Evolutionary conservation across 2,329 filamentous ascomycete species (phyloP), one percentile per base, ranked within the genome.

Genomic region (Nannizziopsis barbatae): DNA sequence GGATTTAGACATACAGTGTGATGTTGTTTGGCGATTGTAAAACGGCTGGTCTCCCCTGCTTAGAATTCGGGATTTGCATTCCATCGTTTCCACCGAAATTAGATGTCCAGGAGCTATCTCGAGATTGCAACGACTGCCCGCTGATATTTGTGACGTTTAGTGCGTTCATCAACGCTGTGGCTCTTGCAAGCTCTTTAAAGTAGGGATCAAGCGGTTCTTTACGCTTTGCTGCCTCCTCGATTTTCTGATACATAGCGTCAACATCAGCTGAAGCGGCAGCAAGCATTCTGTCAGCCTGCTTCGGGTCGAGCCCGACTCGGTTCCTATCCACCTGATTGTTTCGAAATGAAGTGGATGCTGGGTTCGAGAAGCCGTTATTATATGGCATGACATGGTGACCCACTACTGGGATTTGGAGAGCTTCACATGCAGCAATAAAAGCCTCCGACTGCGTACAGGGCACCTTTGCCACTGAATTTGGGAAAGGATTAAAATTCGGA

Each of bases 171-270:
- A 41, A 36, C 42, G 43, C 52, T 18, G 46, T 53, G 14, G 41
- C 53, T 36, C 45, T 53, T 41, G 40, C 50, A 43, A 65, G 56
- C 33, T 62, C 62, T 41, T 58, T 52, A 18, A 65, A 55, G 5
- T 63, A 55, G 10, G 41, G 53, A 14, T 59, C 58, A 18, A 63
- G 51, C 10, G 59, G 51, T 18, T 62, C 57, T 12, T 59, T 59
- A 9, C 54, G 56, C 39, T 56, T 57, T 22, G 55, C 58, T 14
- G 61, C 60, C 38, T 57, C 54, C 49, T 63, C 60, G 12, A 64
- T 64, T 17, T 54, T 57, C 22, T 52, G 54, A 45, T 64, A 62
- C 22, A 65, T 35, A n/a, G 50, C 50, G 17, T 52, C 55, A 46
- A 65, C 51, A 10, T 60, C 57, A 6, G 52, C 40, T 5, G 56